Evolutionary conservation across 331 rosid genomes (phyloP), one percentile per base, ranked within the genome.

Genomic region (Rhamnella rubrinervis): DNA sequence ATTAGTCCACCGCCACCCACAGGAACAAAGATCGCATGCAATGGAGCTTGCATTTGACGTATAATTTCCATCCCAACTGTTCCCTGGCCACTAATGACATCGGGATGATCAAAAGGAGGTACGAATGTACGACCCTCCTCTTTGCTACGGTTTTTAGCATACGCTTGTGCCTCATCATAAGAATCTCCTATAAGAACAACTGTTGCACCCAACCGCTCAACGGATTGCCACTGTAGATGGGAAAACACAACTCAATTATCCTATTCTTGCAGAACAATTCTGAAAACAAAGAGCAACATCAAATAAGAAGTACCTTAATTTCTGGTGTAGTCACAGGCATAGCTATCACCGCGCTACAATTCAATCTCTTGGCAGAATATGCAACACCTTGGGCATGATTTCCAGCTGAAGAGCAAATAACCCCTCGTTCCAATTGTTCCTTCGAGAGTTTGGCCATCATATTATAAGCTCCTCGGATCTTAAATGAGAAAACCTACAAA

Each of bases 371-470:
- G 60, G 99, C 91, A 64, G 97, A 71, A 66, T 89, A 83, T 23
- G 99, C 99, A 79, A 92, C 97, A 61, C 99, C 99, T 73, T 95
- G 99, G 18, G 99, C 99, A 78, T 95, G 99, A 76, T 95, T 95
- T 71, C 99, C 99, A 40, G 99, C 99, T 3, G 97, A 95, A 14
- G 99, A 95, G 78, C 97, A 95, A 53, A 95, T 89, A 59, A 91
- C 96, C 78, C 99, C 99, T 56, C 70, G 85, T 26, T 83, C 88
- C 84, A 95, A 80, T 74, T 75, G 83, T 31, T 91, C 96, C 47
- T 41, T 66, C 0, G 92, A 65, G 71, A 95, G 87, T 75, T 89
- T 95, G 37, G 85, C 97, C 99, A 91, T 95, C 99, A 91, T 91
- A 73, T 95, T 95, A 74, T 95, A 91, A 69, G 99, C 99, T 74